These are phyloP conservation scores for Penicillium ochrochloron DNA, from an alignment of 495 filamentous ascomycete genomes.

Conservation along the genomic window DNA sequence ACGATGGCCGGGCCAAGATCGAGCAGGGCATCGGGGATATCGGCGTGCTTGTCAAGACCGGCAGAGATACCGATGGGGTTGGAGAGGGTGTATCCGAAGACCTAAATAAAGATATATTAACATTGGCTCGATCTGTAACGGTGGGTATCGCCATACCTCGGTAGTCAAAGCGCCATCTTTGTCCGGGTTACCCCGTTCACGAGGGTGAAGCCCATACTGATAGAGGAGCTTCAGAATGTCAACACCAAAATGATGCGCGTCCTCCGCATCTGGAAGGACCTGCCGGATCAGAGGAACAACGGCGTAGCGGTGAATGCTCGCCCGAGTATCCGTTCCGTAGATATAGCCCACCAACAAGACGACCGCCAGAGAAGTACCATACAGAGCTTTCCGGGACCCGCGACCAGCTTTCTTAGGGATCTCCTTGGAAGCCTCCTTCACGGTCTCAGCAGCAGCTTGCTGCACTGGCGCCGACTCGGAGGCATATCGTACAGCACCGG, in stretches of 20 bases:
- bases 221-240: conserved; percentile 60
- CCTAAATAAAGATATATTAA: conserved; percentile 37
- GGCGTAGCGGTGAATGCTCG: conserved; percentile 81
- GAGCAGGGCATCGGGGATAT: conserved; percentile 81
- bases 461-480: conserved; percentile 34
- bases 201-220: conserved; percentile 64
- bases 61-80: conserved; percentile 93
- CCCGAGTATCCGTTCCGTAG: conserved; percentile 89
- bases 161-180: conserved; percentile 55
- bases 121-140: background rate
- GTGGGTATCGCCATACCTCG: conserved; percentile 41
- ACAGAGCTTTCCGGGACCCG: conserved; percentile 50
- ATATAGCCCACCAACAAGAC: conserved; percentile 62
- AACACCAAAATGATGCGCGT: conserved; percentile 82
- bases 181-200: conserved; percentile 69
- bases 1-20: conserved; percentile 81
- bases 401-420: conserved; percentile 42
- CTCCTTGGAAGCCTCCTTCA: conserved; percentile 37
- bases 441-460: conserved; percentile 22
- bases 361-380: conserved; percentile 60
- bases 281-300: conserved; percentile 72
- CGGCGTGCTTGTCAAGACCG: conserved; percentile 91
- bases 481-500: conserved; percentile 34
- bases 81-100: conserved; percentile 77
- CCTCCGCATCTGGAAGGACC: conserved; percentile 83